These are phyloP conservation scores for Blyttiomyces sp. DNA, from an alignment of 371 early-diverging fungal genomes.

Conservation along the genomic window DNA sequence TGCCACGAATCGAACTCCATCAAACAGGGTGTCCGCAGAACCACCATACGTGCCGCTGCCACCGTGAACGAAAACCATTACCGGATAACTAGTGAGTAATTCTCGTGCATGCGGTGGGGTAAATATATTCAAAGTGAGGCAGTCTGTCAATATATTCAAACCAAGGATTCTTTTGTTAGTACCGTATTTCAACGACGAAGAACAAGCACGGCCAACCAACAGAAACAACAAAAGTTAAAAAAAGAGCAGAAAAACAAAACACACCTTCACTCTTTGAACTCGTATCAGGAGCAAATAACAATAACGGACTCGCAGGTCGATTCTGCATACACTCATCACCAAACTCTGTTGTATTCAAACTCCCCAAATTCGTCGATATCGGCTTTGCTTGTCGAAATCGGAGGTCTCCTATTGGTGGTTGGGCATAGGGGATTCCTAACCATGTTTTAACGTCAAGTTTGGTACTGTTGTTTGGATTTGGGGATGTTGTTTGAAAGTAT, in stretches of 20 bases:
- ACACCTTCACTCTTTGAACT: neutral
- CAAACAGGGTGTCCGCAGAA: neutral
- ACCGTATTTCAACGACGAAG: no score
- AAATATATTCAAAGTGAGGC: neutral
- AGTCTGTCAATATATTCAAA: neutral
- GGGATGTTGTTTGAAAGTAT: no score
- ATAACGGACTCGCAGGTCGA: no score
- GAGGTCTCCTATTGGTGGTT: neutral
- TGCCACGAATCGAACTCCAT: constrained; percentile 10
- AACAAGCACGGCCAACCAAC: no score
- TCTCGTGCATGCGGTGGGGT: neutral
- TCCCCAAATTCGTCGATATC: neutral
- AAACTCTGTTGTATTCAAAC: neutral
- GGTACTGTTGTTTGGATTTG: no score
- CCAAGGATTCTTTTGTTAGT: neutral
- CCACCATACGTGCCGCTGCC: constrained; percentile 14
- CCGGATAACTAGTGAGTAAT: constrained; percentile 12
- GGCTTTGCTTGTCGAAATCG: neutral
- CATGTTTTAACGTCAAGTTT: neutral
- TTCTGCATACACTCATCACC: neutral
- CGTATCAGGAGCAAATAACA: neutral
- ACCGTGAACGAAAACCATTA: constrained; percentile 27
- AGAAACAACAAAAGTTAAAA: neutral
- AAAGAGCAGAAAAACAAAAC: neutral
- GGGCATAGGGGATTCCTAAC: neutral